Base-by-base conservation (phyloP, 2,329 filamentous ascomycete species). In the Apiospora malaysiana region DNA sequence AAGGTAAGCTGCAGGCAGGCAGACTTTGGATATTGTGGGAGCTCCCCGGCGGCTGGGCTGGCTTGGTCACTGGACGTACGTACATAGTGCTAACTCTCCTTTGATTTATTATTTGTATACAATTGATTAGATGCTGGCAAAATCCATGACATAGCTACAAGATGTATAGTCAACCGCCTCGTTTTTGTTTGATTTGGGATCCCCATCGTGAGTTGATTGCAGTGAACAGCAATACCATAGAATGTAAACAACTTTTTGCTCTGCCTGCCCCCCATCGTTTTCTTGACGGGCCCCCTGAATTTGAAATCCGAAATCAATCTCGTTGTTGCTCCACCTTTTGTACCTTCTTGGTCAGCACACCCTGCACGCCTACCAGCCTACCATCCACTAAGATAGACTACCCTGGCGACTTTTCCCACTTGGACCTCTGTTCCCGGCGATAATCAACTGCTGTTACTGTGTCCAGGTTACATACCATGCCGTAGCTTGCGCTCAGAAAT, bases 241-340 rank as follows among this genome's bases (percentile, higher is more conserved):
- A n/a, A 10, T 63, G 56, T 63, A 40, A 40, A 63, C 32, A 63
- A 40, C 16, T n/a, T 37, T 21, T 23, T 23, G 12, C 21, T 59
- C 27, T 32, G 27, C 51, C 18, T 45, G 21, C 18, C 56, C 51
- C 51, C 32, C 56, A 40, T 63, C 56, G 27, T 63, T 63, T 47
- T 40, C 16, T 18, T 63, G 27, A 37, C 27, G 56, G 27, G 18
- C 56, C 56, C 51, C 56, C 56, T 63, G 56, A 63, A 63, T 63
- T 63, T 63, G 56, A n/a, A 63, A 63, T 63, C 32, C 56, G 56
- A 63, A 63, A 63, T 63, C 56, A 63, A 63, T 63, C 56, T 63
- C 56, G 56, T 40, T 32, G 56, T 5, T 63, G 56, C 56, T 23
- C 56, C 56, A 63, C 56, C 18, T n/a, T 32, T 63, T 27, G 56